Percentiles rank a stretch among this genome's conserved stretches.
Evolutionary conservation across 2,329 filamentous ascomycete genomes (phyloP).

Genomic region (Podosphaera xanthii): DNA sequence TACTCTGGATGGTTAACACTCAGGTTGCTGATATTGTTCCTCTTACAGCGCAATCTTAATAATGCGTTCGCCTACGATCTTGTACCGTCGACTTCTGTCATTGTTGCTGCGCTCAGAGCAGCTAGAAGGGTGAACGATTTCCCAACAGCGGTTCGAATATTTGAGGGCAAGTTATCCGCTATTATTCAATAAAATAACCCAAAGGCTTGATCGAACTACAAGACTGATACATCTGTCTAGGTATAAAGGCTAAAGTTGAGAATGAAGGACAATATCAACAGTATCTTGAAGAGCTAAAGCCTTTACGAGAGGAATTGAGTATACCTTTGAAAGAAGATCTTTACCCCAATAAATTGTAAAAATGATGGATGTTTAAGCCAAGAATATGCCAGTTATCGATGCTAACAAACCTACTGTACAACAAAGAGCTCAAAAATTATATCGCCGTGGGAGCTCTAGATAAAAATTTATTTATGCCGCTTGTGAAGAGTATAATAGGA

Average conservation of each 20-base stretch:
- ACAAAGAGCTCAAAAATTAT: too few relatives aligned
- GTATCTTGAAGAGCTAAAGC: conserved; percentile 83
- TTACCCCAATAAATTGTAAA: conserved; percentile 38
- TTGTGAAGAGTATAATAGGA: too few relatives aligned
- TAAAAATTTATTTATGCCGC: too few relatives aligned
- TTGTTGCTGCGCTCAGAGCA: conserved; percentile 77
- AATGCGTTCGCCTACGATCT: conserved; percentile 99
- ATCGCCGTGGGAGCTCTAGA: too few relatives aligned
- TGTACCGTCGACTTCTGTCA: conserved; percentile 78
- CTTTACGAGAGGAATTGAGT: conserved; percentile 80
- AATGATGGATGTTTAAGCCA: background rate
- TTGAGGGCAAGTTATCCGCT: conserved; percentile 57
- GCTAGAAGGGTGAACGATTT: conserved; percentile 95
- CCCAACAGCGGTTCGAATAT: conserved; percentile 92
- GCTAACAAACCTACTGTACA: too few relatives aligned
- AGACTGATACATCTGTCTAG: conserved; percentile 23
- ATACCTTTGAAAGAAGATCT: conserved; percentile 79
- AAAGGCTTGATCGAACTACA: conserved; percentile 4
- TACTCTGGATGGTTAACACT: background rate
- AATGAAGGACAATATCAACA: conserved; percentile 94
- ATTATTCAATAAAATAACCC: background rate
- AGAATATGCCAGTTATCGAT: too few relatives aligned
- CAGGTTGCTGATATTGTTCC: conserved; percentile 11
- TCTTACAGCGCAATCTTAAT: conserved; percentile 68
- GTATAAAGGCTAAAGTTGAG: conserved; percentile 98